These are phyloP conservation scores for Pseudovirgaria hyperparasitica DNA, from an alignment of 2,329 filamentous ascomycete genomes.

Conservation along the genomic window DNA sequence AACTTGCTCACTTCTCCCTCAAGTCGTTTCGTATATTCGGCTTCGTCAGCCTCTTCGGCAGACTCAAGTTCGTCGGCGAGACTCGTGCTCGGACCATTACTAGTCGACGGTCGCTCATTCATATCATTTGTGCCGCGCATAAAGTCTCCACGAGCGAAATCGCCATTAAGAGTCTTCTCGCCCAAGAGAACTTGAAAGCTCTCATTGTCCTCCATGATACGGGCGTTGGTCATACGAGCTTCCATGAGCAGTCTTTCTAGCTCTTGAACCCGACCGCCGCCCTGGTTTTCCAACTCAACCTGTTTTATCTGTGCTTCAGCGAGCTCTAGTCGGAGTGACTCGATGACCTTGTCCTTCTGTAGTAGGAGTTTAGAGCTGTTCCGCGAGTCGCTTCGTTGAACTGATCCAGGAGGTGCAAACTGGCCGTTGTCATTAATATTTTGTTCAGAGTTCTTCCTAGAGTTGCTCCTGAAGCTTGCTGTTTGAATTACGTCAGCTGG, in stretches of 20 bases:
- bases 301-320: conserved; percentile 93
- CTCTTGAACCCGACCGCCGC: conserved; percentile 74
- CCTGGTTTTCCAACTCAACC: conserved; percentile 85
- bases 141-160: conserved; percentile 75
- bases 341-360: conserved; percentile 94
- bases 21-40: conserved; percentile 44
- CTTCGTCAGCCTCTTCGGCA: conserved; percentile 37
- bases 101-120: conserved; percentile 19
- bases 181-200: conserved; percentile 91
- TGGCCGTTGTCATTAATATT: conserved; percentile 64
- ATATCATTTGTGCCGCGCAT: conserved; percentile 40
- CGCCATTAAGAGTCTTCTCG: conserved; percentile 90
- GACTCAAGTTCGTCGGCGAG: conserved; percentile 77
- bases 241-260: conserved; percentile 87
- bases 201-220: conserved; percentile 96
- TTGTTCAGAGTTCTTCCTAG: conserved; percentile 39
- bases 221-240: conserved; percentile 86
- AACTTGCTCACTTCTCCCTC: conserved; percentile 67
- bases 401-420: conserved; percentile 74
- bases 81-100: conserved; percentile 22
- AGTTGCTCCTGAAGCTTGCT: conserved; percentile 33
- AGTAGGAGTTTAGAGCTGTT: conserved; percentile 82
- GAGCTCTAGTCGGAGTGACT: conserved; percentile 79
- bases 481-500: conserved; percentile 11
- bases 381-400: conserved; percentile 77